Percentiles rank a stretch among this genome's conserved stretches.
phyloP scores from a whole-genome alignment of 148 eudicot species.

The Rhododendron kiyosumense region DNA sequence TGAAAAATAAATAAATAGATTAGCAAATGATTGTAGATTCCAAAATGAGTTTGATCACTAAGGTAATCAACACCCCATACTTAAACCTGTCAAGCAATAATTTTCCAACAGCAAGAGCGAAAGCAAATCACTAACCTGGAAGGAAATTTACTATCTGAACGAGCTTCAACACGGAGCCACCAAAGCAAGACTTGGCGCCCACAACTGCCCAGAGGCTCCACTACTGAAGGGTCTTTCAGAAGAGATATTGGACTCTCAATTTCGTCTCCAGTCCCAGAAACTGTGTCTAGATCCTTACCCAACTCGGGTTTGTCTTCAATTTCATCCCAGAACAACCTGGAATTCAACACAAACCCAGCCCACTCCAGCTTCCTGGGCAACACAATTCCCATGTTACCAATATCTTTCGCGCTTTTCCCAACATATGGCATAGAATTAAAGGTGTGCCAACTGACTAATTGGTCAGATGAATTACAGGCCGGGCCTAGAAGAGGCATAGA shows the following conservation, averaged over 20 bases:
- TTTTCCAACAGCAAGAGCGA: neutral
- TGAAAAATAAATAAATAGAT: neutral
- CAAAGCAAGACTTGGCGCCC: slow-evolving; percentile 90
- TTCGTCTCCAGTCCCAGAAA: slow-evolving; percentile 34
- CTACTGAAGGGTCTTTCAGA: slow-evolving; percentile 60
- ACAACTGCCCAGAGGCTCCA: slow-evolving; percentile 93
- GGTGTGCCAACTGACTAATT: slow-evolving; percentile 81
- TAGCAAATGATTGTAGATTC: neutral
- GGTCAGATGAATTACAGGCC: slow-evolving; percentile 78
- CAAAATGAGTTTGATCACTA: neutral
- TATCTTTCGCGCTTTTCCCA: slow-evolving; percentile 58
- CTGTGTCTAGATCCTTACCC: slow-evolving; percentile 61
- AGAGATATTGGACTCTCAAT: slow-evolving; percentile 72
- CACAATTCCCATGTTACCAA: slow-evolving; percentile 74
- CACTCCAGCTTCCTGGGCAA: slow-evolving; percentile 89
- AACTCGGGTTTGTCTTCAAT: slow-evolving; percentile 60
- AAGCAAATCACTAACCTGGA: slow-evolving; percentile 53
- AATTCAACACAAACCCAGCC: slow-evolving; percentile 93
- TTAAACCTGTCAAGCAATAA: neutral
- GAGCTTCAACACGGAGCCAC: slow-evolving; percentile 99
- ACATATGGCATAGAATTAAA: slow-evolving; percentile 50
- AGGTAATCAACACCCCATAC: neutral
- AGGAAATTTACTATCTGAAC: slow-evolving; percentile 93
- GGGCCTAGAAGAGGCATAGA: slow-evolving; percentile 81
- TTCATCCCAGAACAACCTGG: slow-evolving; percentile 81